Base-by-base conservation (phyloP, 148 eudicot genomes). In the Rhododendron molle region DNA sequence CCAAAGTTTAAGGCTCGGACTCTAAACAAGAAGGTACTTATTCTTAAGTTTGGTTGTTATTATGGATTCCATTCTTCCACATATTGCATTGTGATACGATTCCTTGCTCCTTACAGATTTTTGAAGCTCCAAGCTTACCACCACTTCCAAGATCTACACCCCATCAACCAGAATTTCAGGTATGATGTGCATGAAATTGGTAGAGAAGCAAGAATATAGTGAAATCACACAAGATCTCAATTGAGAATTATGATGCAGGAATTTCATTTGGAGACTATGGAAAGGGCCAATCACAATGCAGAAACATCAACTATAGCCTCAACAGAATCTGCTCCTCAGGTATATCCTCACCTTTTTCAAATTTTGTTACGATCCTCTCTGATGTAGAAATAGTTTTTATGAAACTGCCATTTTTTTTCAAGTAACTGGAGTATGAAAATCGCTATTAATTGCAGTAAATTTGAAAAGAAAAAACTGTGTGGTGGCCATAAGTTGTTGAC, bases 1-100 rank as follows among this genome's bases (percentile, higher is more conserved):
- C 99, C 99, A 2, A 97, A 97, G 78, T 97, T 97, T 58, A 97
- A 94, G 92, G 99, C 99, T 44, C 91, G 96, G 26, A 96, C 95
- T 71, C 12, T 96, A 40, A 96, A 96, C 88, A 94, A 93, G 85
- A 96, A 96, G 98, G 99, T 95, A 82, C 12, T 60, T 4, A 52
- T 8, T 28, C 76, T 46, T 78, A 15, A 36, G 3, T 3, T 76
- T 6, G 52, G 1, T 36, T 13, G 43, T 8, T 46, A 85, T 36
- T 85, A 47, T 6, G 47, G 44, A 14, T 73, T 26, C 7, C 12
- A 12, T 30, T 30, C 34, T n/a, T 21, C 73, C 20, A 32, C 14
- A 18, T 18, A 36, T 43, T 78, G 78, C 49, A 44, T n/a, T 88
- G 73, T 26, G 47, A 83, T 38, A 52, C 18, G 73, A 20, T 84